Conservation (phyloP, 2,329 filamentous ascomycete genomes). For the Penicillium sp. region DNA sequence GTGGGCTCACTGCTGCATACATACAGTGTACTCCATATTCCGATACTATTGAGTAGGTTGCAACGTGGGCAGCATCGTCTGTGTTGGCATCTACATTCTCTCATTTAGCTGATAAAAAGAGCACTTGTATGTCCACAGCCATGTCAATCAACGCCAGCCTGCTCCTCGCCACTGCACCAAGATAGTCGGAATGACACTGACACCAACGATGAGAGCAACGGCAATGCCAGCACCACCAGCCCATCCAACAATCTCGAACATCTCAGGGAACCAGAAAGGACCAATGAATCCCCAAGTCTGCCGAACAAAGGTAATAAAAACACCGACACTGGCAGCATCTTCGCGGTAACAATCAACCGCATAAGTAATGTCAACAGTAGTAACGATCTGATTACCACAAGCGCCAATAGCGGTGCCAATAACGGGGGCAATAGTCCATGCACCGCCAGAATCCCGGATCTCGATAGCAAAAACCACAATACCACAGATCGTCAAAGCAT, state of each 20-base stretch:
- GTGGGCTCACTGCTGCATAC: not conserved
- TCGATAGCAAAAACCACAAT: conserved; percentile 51
- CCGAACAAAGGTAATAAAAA: conserved; percentile 53
- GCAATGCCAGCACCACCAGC: conserved; percentile 26
- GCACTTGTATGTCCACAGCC: not conserved
- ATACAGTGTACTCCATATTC: not conserved
- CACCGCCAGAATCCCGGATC: conserved; percentile 35
- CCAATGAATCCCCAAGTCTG: conserved; percentile 33
- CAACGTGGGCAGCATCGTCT: not conserved
- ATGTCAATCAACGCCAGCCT: conserved; percentile 14
- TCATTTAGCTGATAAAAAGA: not conserved
- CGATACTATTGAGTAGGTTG: not conserved
- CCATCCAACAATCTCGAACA: conserved; percentile 29
- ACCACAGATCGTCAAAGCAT: conserved; percentile 45
- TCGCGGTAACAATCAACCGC: conserved; percentile 51
- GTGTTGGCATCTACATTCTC: not conserved
- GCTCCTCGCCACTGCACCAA: conserved; percentile 25
- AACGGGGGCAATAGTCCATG: conserved; percentile 51
- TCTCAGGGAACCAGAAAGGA: conserved; percentile 32
- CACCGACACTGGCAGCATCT: conserved; percentile 50
- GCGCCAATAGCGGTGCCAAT: conserved; percentile 47
- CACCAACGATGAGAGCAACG: conserved; percentile 24
- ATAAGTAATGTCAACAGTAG: conserved; percentile 54
- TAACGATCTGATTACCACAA: conserved; percentile 54
- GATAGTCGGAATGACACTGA: conserved; percentile 26